Evolutionary conservation across 306 rosid genomes (phyloP).

Genomic region (Gleditsia sinensis): DNA sequence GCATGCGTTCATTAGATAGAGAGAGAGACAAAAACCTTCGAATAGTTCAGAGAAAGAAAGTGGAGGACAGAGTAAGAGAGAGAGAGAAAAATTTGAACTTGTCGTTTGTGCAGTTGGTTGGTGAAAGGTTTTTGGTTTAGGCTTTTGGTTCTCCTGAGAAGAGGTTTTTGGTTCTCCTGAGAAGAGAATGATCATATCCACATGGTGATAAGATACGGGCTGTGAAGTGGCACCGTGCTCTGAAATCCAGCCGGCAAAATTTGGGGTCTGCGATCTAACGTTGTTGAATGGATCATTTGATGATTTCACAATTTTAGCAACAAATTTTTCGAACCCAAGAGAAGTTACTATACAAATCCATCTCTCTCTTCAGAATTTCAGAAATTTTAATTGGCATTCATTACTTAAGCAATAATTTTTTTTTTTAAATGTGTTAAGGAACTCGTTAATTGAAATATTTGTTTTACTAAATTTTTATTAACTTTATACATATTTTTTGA

Average conservation of each 20-base stretch:
- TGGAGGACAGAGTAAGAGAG: neutral
- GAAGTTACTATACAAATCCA: no score
- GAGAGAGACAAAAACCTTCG: neutral
- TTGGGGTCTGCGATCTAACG: neutral
- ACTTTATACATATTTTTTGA: no score
- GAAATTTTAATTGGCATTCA: no score
- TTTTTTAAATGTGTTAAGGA: no score
- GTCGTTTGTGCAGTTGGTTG: constrained; percentile 26
- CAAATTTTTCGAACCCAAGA: no score
- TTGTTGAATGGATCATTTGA: neutral
- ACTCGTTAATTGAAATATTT: no score
- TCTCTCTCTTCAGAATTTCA: no score
- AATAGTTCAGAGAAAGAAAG: neutral
- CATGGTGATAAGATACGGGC: constrained; percentile 2
- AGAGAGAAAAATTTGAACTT: neutral
- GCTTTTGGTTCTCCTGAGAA: neutral
- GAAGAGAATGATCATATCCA: constrained; percentile 16
- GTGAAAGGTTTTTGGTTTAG: constrained; percentile 18
- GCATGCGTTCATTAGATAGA: constrained; percentile 8
- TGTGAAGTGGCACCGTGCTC: neutral
- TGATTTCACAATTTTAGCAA: neutral
- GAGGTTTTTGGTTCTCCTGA: neutral
- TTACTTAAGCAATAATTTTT: no score
- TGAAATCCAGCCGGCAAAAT: constrained; percentile 1
- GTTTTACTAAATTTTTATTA: no score